Evolutionary conservation across 768 basidiomycete species (phyloP).

Genomic region (Multifurca ochricompacta): DNA sequence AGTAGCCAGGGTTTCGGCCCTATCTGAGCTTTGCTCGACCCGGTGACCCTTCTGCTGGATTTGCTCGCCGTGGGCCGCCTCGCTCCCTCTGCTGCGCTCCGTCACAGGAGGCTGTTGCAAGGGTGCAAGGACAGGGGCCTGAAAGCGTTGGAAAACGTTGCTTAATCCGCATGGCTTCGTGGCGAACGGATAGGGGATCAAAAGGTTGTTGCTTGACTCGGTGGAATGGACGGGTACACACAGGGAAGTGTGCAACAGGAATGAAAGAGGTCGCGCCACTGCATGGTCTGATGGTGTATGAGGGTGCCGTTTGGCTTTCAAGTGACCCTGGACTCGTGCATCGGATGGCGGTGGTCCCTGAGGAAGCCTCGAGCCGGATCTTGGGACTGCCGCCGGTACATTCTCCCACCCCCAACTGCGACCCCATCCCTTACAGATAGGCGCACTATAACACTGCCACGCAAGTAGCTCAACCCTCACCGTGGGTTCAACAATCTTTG

Average conservation of each 20-base stretch:
- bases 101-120: slow-evolving; percentile 1
- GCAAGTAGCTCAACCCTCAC: slow-evolving; percentile 9
- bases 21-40: slow-evolving; percentile 18
- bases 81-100: slow-evolving; percentile 7
- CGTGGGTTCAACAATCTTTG: background rate
- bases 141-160: slow-evolving; percentile 17
- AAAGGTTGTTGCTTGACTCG: slow-evolving; percentile 1
- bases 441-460: slow-evolving; percentile 6
- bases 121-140: slow-evolving; percentile 9
- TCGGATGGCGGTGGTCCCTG: slow-evolving; percentile 3
- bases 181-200: slow-evolving; percentile 4
- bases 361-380: background rate
- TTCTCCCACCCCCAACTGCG: slow-evolving; percentile 16
- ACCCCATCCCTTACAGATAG: slow-evolving; percentile 15
- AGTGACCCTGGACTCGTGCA: slow-evolving; percentile 6
- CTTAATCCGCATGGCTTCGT: slow-evolving; percentile 18
- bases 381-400: background rate
- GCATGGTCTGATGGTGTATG: slow-evolving; percentile 1
- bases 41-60: slow-evolving; percentile 17
- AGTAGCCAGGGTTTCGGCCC: slow-evolving; percentile 12
- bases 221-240: slow-evolving; percentile 6
- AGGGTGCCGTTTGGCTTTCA: slow-evolving; percentile 6
- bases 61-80: slow-evolving; percentile 19
- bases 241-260: slow-evolving; percentile 12
- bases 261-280: slow-evolving; percentile 4